These are phyloP conservation scores for Colletotrichum sojae DNA, from an alignment of 2,329 filamentous ascomycete species.

Conservation along the genomic window DNA sequence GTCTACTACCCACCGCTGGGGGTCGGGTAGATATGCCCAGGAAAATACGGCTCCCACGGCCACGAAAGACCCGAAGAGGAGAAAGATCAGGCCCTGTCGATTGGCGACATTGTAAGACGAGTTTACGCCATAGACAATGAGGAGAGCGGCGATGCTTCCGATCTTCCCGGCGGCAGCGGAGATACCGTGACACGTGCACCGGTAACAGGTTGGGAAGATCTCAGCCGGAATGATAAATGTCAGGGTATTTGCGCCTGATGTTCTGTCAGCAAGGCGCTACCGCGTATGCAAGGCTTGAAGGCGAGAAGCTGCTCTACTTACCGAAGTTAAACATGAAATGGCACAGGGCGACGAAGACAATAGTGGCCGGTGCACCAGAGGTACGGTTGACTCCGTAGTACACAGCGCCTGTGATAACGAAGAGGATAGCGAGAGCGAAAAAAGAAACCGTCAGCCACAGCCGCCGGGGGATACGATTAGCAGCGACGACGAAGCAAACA, in stretches of 20 bases:
- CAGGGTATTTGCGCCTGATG: conserved; percentile 69
- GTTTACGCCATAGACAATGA: conserved; percentile 67
- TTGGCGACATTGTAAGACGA: conserved; percentile 56
- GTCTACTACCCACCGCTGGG: conserved; percentile 57
- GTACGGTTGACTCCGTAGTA: conserved; percentile 63
- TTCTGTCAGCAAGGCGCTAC: conserved; percentile 25
- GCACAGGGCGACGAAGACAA: conserved; percentile 66
- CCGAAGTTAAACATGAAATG: conserved; percentile 71
- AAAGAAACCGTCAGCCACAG: conserved; percentile 66
- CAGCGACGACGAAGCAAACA: conserved; percentile 62
- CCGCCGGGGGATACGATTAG: conserved; percentile 63
- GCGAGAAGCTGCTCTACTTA: conserved; percentile 43
- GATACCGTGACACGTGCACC: conserved; percentile 74
- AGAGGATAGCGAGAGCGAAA: conserved; percentile 60
- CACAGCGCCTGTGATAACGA: conserved; percentile 64
- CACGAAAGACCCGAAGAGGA: conserved; percentile 66
- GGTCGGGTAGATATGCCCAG: conserved; percentile 66
- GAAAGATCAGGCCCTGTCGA: conserved; percentile 64
- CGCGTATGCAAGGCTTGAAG: neutral
- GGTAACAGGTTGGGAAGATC: conserved; percentile 75
- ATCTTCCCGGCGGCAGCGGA: conserved; percentile 73
- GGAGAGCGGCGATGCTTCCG: conserved; percentile 67
- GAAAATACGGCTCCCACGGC: conserved; percentile 64
- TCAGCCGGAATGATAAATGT: conserved; percentile 77
- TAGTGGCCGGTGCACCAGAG: conserved; percentile 59